Base-by-base conservation (phyloP, 257 asterid genomes). In the Solanum virginianum region DNA sequence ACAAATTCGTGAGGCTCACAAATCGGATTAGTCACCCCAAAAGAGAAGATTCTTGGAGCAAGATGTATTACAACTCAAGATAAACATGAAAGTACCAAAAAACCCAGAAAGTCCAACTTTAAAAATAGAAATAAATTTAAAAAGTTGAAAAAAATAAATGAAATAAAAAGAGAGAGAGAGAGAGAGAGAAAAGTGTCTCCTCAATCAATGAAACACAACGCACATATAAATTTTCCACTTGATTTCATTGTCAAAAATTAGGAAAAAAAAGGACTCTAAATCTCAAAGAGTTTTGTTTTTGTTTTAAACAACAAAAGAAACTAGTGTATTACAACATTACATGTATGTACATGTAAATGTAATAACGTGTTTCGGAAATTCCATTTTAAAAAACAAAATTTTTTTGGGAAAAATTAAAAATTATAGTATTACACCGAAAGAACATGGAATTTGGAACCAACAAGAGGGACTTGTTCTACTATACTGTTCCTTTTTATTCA, bases 71-170 rank as follows among this genome's bases (percentile, higher is more conserved):
- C 62, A 22, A 81, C 72, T 2, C 51, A 68, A 14, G 80, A 80
- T 75, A 79, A 79, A 79, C 83, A 14, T 79, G 83, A 87, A 85
- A 82, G 57, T 65, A 82, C 90, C 88, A 47, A 88, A 88, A 83
- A 85, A 83, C 90, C 86, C 86, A 88, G 90, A 85, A 77, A 68
- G 80, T 59, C 83, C 69, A 45, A 60, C 15, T 80, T n/a, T 47
- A 20, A 59, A 53, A 39, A 74, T 20, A 57, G 66, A 65, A 81
- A 69, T 54, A 12, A 62, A 81, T 45, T 11, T 4, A 10, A 49
- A 45, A 62, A 41, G 1, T 7, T 29, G 12, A 29, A 74, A 24
- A 57, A 29, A 47, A 83, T 12, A 10, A 32, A 1, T 15, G 5
- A 22, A 81, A 53, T 32, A 57, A 41, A 63, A 2, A 63, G 18